phyloP scores from a whole-genome alignment of 2,329 filamentous ascomycete species.

The Beauveria brongniartii region DNA sequence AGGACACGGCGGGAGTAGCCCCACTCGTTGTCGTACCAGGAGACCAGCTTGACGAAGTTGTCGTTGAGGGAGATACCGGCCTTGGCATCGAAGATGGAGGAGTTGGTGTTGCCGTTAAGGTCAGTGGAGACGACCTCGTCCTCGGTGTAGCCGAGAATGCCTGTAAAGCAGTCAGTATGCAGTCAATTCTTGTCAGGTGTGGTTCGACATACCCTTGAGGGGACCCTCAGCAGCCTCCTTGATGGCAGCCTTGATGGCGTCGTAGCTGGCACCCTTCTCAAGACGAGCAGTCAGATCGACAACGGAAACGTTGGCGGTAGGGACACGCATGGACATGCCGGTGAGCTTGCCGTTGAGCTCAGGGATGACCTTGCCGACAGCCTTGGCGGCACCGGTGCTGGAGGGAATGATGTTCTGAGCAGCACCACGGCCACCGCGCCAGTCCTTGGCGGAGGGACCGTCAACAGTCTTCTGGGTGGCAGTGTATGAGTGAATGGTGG shows the following conservation, averaged over 20 bases:
- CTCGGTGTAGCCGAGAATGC: slow-evolving; percentile 90
- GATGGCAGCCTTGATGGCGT: slow-evolving; percentile 86
- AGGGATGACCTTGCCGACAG: slow-evolving; percentile 99
- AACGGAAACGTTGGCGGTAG: slow-evolving; percentile 97
- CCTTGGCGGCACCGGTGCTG: slow-evolving; percentile 99
- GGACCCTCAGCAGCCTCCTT: slow-evolving; percentile 77
- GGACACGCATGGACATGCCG: slow-evolving; percentile 99
- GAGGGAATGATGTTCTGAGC: slow-evolving; percentile 99
- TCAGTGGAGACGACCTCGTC: slow-evolving; percentile 94
- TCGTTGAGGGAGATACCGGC: slow-evolving; percentile 97
- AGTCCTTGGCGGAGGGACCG: slow-evolving; percentile 96
- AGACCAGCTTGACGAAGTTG: slow-evolving; percentile 97
- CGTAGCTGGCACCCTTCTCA: slow-evolving; percentile 82
- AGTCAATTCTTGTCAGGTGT: not conserved
- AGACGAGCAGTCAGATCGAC: slow-evolving; percentile 93
- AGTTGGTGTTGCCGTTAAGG: slow-evolving; percentile 84
- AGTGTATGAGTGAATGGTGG: slow-evolving; percentile 99
- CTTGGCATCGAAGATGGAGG: slow-evolving; percentile 99
- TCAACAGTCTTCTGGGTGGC: slow-evolving; percentile 99
- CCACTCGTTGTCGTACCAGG: slow-evolving; percentile 99
- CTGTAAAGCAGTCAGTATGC: slow-evolving; percentile 32
- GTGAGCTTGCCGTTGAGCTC: slow-evolving; percentile 98
- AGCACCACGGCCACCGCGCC: slow-evolving; percentile 97
- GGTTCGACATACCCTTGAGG: slow-evolving; percentile 64
- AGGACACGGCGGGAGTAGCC: slow-evolving; percentile 95